These are phyloP conservation scores for Penicillium hordei DNA, from an alignment of 2,329 filamentous ascomycete genomes.

Conservation along the genomic window DNA sequence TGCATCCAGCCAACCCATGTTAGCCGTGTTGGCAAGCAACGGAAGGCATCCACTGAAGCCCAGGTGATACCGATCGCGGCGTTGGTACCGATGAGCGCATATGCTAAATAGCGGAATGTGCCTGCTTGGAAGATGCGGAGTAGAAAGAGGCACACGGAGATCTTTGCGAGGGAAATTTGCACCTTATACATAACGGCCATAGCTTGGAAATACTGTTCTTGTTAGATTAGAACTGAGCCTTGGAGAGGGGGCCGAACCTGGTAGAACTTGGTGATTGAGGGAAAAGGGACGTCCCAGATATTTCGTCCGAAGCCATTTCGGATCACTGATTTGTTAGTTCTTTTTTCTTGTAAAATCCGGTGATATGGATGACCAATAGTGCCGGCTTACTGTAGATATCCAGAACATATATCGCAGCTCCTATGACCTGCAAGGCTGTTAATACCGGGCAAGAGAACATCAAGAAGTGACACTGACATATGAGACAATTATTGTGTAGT, in stretches of 20 bases:
- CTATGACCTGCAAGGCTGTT: slow-evolving; percentile 4
- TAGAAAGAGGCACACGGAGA: slow-evolving; percentile 23
- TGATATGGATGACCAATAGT: background rate
- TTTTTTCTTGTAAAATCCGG: background rate
- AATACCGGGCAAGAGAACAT: background rate
- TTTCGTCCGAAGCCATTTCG: slow-evolving; percentile 21
- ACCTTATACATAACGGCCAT: slow-evolving; percentile 22
- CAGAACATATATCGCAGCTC: slow-evolving; percentile 12
- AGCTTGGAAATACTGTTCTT: slow-evolving; percentile 17
- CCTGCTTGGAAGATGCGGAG: slow-evolving; percentile 23
- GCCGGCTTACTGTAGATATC: slow-evolving; percentile 11
- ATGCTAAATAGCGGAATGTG: slow-evolving; percentile 20
- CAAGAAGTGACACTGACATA: slow-evolving; percentile 10
- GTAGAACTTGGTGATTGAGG: slow-evolving; percentile 18
- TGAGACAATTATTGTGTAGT: slow-evolving; percentile 22
- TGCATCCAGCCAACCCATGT: slow-evolving; percentile 21
- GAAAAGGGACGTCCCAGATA: slow-evolving; percentile 24
- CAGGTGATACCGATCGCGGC: slow-evolving; percentile 19
- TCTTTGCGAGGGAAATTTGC: slow-evolving; percentile 20
- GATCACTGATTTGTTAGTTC: slow-evolving; percentile 12
- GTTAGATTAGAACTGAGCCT: background rate
- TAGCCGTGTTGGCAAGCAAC: slow-evolving; percentile 17
- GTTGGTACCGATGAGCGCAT: slow-evolving; percentile 20
- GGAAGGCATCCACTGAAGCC: slow-evolving; percentile 21
- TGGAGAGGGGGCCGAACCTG: slow-evolving; percentile 1